Evolutionary conservation across 1,139 yeast genomes (phyloP).

Genomic region (Blastobotrys serpentis): DNA sequence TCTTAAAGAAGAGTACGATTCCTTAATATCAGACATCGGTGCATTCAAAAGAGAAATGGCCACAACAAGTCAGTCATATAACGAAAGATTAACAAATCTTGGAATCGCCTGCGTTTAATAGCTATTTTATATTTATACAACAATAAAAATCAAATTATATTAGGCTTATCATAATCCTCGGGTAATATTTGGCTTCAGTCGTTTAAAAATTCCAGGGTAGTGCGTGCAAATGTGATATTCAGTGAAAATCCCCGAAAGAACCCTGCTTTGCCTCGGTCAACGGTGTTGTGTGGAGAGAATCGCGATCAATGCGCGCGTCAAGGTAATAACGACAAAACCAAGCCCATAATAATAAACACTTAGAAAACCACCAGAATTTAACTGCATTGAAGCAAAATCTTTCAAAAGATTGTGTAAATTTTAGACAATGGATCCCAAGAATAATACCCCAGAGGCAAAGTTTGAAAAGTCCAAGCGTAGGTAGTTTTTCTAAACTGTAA

Average conservation of each 20-base stretch:
- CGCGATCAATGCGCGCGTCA: too few relatives aligned
- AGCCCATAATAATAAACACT: background rate
- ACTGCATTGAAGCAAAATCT: too few relatives aligned
- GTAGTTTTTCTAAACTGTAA: too few relatives aligned
- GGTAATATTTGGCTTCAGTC: background rate
- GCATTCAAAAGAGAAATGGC: conserved; percentile 13
- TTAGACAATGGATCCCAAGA: conserved; percentile 2
- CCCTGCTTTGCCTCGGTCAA: too few relatives aligned
- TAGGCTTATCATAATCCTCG: background rate
- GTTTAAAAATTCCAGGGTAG: too few relatives aligned
- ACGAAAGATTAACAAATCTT: background rate
- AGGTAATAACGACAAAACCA: too few relatives aligned
- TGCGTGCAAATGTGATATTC: too few relatives aligned
- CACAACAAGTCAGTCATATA: background rate
- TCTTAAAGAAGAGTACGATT: conserved; percentile 23
- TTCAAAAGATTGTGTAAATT: background rate
- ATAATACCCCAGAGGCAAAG: conserved; percentile 2
- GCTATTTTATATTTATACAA: background rate
- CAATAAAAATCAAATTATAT: background rate
- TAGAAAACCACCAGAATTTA: too few relatives aligned
- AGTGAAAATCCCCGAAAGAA: too few relatives aligned
- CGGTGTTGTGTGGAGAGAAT: too few relatives aligned
- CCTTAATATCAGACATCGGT: conserved; percentile 22
- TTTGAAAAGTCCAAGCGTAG: background rate
- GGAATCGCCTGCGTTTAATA: background rate